Evolutionary conservation across 495 filamentous ascomycete species (phyloP), one percentile per base, ranked within the genome.

Genomic region (Penicillium ucsense): DNA sequence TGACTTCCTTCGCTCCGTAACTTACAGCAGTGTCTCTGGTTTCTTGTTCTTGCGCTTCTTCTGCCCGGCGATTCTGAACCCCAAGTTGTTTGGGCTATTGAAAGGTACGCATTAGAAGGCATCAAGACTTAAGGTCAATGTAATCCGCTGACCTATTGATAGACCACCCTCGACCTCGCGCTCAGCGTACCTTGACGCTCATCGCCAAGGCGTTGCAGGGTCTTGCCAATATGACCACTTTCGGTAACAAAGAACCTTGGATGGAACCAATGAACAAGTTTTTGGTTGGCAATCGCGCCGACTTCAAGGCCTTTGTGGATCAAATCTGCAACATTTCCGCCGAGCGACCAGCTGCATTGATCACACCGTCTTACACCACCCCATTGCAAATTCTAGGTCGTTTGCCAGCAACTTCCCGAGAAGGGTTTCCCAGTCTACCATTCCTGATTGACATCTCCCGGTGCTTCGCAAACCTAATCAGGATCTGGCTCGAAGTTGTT

Each of bases 251-350:
- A 63, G 92, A 97, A 63, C 79, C 83, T 4, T 99, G 91, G 89
- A 99, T 99, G 92, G 94, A 94, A 65, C 88, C 88, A 4, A 97
- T 97, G 94, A 99, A 96, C 59, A 76, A 74, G 43, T 77, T 78
- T 45, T 49, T 76, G 38, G 60, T 65, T 39, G 63, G 62, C 10
- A 75, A 79, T 56, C 71, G 74, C 40, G 43, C 59, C 46, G 80
- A 85, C 27, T 87, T 97, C 68, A 94, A 89, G 61, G 74, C 82
- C 29, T 96, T 91, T 55, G 81, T 97, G 49, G 90, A 97, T 57
- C 71, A 74, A 28, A 82, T 95, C 38, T 96, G 90, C 64, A 77
- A 79, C 31, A 86, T 99, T 42, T 81, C 89, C 2, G 77, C 79
- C 5, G 81, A 91, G 46, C 74, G 78, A 33, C 75, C 74, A 31